Base-by-base conservation (phyloP, 768 basidiomycete species). In the Ramaria sp. region DNA sequence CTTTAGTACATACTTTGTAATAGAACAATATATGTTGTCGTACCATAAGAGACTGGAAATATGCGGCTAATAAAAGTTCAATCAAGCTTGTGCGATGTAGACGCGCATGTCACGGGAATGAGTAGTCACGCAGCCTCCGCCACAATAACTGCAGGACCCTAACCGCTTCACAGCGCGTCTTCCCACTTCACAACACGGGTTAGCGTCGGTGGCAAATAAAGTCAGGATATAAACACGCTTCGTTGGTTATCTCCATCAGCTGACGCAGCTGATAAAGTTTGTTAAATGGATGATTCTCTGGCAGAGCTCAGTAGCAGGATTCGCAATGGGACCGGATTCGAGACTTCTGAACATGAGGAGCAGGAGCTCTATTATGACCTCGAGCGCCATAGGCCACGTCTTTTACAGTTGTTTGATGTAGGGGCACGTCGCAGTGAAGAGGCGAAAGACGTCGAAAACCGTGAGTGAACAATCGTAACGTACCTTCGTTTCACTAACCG, bases 381-480 rank as follows among this genome's bases (percentile, higher is more conserved):
- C 17, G 64, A 67, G 20, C 48, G 59, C 31, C 59, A 63, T 24
- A 59, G 58, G 69, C 68, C 78, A 17, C 76, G 76, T 63, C 75
- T 93, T 11, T 69, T 82, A 58, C 74, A 75, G 59, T 69, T 91
- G 24, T 80, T 84, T 64, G 78, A 88, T 64, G 77, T 85, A 33
- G 85, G 84, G 1, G 75, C 75, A 50, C 74, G 80, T 55, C 83
- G 73, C 65, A 66, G 71, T 2, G 75, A 81, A 58, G 87, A 91
- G 66, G 81, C 83, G 66, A 80, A 74, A 61, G 85, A 88, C 62
- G 73, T 92, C 53, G 83, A 86, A 63, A 80, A 80, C 37, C 79
- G 83, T 81, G 41, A 52, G 78, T 70, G 22, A 34, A 34, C 30
- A 37, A 49, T n/a, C 43, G 27, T n/a, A 27, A 11, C 17, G 6